Evolutionary conservation across 176 grass and related monocot species (phyloP), one percentile per base, ranked within the genome.

Genomic region (Musa beccarii): DNA sequence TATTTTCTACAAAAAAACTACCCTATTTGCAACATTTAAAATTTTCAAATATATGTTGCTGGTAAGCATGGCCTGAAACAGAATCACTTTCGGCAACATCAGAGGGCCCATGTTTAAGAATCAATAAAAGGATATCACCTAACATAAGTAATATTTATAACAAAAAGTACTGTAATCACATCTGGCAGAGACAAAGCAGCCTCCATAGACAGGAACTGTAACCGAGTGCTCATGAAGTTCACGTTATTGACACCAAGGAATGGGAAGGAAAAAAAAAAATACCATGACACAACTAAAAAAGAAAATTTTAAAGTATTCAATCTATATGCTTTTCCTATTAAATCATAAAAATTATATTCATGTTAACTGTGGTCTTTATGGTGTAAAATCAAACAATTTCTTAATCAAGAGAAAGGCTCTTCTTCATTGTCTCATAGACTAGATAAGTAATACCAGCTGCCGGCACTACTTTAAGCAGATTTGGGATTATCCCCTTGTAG

Each of bases 371-470:
- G 75, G 79, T 87, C 81, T 84, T 82, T 55, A 68, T 55, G 71
- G 78, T 29, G 69, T 74, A 84, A 85, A 79, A 89, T 75, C 25
- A 79, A 51, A 53, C 71, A 54, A 69, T 52, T 77, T 75, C 56
- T 78, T 77, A 91, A 83, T 87, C 88, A 49, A 91, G 88, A 75
- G 86, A 80, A 11, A 96, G 86, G 77, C 77, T 85, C 81, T 91
- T 96, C 79, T 96, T 96, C 92, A 91, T 96, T 1, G 84, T 81
- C 86, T 96, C 92, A 24, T 96, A 96, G 69, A 96, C 84, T 54
- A 96, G 81, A 85, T 96, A 96, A 25, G 92, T 96, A 84, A 96
- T 96, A 79, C 89, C 89, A 68, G 92, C 92, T 71, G 92, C 84
- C 51, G 89, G 92, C 51, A 96, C 89, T 54, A 91, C 92, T 88